phyloP scores from a whole-genome alignment of 2,329 filamentous ascomycete genomes.

The Apiospora phragmitis region DNA sequence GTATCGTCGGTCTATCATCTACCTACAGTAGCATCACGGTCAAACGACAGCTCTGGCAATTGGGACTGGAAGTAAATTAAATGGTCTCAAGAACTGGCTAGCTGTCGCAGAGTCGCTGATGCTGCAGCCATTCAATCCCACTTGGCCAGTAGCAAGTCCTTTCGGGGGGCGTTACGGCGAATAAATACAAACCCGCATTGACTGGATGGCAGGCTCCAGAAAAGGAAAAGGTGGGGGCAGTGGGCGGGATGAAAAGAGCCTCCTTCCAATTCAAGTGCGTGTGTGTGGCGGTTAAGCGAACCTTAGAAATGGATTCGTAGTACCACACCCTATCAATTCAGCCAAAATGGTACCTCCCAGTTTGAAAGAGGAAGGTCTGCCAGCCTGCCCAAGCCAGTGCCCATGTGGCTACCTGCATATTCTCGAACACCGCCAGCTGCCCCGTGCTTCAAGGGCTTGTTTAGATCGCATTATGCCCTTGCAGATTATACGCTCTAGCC shows the following conservation, averaged over 20 bases:
- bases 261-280: neutral
- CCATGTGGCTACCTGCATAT: neutral
- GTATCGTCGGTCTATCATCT: neutral
- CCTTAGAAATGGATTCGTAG: neutral
- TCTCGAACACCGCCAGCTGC: neutral
- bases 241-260: neutral
- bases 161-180: conserved; percentile 10
- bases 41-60: neutral
- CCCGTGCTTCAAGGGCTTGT: neutral
- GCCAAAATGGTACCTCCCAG: neutral
- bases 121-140: neutral
- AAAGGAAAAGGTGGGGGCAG: conserved; percentile 8
- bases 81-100: conserved; percentile 11
- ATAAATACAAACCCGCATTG: conserved; percentile 13
- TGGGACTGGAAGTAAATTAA: neutral
- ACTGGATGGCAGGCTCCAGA: conserved; percentile 13
- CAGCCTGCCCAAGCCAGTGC: too few species aligned
- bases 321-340: neutral
- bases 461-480: neutral
- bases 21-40: neutral
- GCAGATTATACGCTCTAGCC: neutral
- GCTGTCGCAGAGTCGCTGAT: conserved; percentile 12
- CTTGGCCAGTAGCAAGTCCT: conserved; percentile 12
- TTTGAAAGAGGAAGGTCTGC: neutral
- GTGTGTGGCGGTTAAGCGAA: neutral